A percentile compares a stretch with the other conserved stretches of the same genome.
Conservation (phyloP, 2,329 filamentous ascomycete species). For the Fusarium setosum region DNA sequence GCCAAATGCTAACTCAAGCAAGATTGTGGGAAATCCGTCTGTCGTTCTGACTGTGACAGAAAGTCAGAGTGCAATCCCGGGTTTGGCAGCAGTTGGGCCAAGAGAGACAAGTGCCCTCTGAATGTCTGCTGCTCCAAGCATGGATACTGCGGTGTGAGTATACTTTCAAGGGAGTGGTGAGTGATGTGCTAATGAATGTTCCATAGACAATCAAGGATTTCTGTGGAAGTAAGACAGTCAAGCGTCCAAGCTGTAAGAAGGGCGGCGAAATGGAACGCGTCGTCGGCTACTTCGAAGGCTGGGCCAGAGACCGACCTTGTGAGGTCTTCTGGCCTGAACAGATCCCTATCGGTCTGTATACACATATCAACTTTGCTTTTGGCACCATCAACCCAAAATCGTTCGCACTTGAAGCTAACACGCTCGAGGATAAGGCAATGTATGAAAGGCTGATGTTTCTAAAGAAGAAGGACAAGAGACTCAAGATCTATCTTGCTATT, state of each 20-base stretch:
- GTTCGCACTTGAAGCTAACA: not conserved
- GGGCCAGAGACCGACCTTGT: not conserved
- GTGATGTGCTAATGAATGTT: not conserved
- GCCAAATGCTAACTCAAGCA: not conserved
- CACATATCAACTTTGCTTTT: conserved; percentile 28
- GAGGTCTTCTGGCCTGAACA: conserved; percentile 7
- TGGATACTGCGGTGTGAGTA: conserved; percentile 22
- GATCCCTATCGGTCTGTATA: conserved; percentile 11
- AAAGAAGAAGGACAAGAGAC: conserved; percentile 41
- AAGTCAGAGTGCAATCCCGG: conserved; percentile 17
- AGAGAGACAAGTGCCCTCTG: conserved; percentile 5
- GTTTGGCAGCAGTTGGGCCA: not conserved
- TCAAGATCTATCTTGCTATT: conserved; percentile 53
- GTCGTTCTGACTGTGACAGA: conserved; percentile 6
- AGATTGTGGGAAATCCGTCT: conserved; percentile 1
- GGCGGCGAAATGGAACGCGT: not conserved
- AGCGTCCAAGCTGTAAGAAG: not conserved
- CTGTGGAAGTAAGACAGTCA: conserved; percentile 8
- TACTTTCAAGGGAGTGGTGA: not conserved
- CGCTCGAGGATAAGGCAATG: not conserved
- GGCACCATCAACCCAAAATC: conserved; percentile 5
- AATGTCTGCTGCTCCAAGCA: conserved; percentile 22
- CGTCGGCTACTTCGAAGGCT: conserved; percentile 24
- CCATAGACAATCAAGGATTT: conserved; percentile 10
- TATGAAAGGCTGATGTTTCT: conserved; percentile 23